Conservation (phyloP, 768 basidiomycete genomes). For the Crassisporium funariophilum region DNA sequence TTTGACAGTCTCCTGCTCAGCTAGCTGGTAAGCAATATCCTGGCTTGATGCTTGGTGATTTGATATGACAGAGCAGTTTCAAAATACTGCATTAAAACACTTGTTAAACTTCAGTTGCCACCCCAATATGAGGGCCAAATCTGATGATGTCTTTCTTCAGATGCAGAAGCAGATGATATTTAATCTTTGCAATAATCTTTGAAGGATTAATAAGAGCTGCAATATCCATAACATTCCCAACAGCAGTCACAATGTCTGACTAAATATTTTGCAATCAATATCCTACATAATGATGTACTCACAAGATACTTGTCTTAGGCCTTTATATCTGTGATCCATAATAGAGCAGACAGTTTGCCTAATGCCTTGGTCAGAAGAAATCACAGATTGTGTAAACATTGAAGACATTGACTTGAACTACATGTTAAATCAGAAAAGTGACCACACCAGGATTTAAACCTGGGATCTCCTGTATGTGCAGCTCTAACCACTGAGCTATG, state of each 20-base stretch:
- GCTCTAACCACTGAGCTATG: no score
- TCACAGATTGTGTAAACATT: no score
- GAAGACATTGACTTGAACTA: no score
- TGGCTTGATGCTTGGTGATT: slow-evolving; percentile 41
- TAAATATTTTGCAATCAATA: background rate
- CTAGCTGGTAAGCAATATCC: slow-evolving; percentile 29
- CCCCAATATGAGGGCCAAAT: slow-evolving; percentile 26
- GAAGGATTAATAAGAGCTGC: slow-evolving; percentile 25
- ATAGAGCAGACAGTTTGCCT: background rate
- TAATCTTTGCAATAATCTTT: slow-evolving; percentile 27
- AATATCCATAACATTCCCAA: slow-evolving; percentile 29
- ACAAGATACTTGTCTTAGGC: background rate
- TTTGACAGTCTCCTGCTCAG: slow-evolving; percentile 23
- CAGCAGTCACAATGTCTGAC: slow-evolving; percentile 17
- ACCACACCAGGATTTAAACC: no score
- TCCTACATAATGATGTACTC: background rate
- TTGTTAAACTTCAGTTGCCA: slow-evolving; percentile 32
- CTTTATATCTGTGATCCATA: background rate
- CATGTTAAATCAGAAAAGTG: no score
- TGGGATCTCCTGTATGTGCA: no score
- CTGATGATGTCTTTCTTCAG: slow-evolving; percentile 23
- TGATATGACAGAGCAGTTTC: slow-evolving; percentile 30
- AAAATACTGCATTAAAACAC: slow-evolving; percentile 38
- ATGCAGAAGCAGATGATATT: slow-evolving; percentile 29
- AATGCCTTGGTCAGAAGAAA: no score